Percentiles rank a stretch among this genome's conserved stretches.
Evolutionary conservation across 1,284 basidiomycete genomes (phyloP).

Genomic region (Ceratobasidium sp.): DNA sequence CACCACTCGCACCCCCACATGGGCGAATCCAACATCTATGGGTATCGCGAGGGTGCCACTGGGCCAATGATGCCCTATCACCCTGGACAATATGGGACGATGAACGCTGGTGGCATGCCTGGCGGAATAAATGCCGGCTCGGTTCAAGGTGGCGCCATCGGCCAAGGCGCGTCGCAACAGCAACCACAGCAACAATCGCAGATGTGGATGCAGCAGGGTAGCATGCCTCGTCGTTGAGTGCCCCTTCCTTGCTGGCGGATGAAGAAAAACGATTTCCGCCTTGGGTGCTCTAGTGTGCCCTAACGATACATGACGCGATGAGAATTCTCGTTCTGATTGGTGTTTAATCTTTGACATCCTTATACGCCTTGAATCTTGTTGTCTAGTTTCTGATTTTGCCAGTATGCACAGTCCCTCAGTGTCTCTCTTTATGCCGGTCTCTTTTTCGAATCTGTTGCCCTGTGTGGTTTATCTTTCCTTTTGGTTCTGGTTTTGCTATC

Average conservation of each 20-base stretch:
- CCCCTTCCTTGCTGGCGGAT: not conserved
- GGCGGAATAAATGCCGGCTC: constrained; percentile 24
- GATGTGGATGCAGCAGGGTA: constrained; percentile 45
- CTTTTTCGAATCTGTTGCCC: not conserved
- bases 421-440: constrained; percentile 6
- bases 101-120: constrained; percentile 39
- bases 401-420: constrained; percentile 32
- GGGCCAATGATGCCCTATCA: constrained; percentile 24
- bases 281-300: constrained; percentile 5
- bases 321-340: not conserved
- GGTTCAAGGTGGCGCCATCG: constrained; percentile 34
- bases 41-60: constrained; percentile 28
- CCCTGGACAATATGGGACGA: constrained; percentile 28
- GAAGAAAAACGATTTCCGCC: constrained; percentile 25
- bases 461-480: constrained; percentile 24
- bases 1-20: constrained; percentile 36
- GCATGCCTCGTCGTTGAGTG: constrained; percentile 39
- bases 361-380: constrained; percentile 40
- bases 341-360: constrained; percentile 17
- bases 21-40: constrained; percentile 24
- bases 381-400: constrained; percentile 25
- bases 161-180: constrained; percentile 31
- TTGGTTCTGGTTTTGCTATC: constrained; percentile 9
- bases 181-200: constrained; percentile 35
- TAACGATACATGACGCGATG: constrained; percentile 13